These are phyloP conservation scores for Globisporangium nodosum DNA, from an alignment of 352 stramenopile species.

Conservation along the genomic window DNA sequence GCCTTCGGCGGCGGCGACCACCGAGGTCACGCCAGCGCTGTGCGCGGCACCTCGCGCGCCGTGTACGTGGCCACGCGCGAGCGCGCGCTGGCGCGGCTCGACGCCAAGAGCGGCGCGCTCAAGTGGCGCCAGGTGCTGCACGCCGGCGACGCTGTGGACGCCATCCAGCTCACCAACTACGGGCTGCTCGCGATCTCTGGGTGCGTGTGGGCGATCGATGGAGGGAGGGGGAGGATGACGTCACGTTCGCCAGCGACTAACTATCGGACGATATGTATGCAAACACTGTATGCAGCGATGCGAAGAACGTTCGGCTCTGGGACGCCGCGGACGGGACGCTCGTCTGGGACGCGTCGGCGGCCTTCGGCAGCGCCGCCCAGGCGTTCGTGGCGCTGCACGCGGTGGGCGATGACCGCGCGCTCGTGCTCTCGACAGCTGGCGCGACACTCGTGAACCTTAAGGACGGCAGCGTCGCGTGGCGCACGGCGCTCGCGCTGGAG, in stretches of 20 bases:
- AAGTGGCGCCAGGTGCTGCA: conserved; percentile 74
- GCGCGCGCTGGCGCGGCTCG: conserved; percentile 56
- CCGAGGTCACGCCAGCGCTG: conserved; percentile 26
- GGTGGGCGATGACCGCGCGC: conserved; percentile 37
- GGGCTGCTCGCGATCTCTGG: conserved; percentile 59
- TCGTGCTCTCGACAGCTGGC: conserved; percentile 40
- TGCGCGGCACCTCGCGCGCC: conserved; percentile 35
- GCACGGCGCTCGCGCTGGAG: conserved; percentile 26
- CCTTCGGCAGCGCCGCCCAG: conserved; percentile 7
- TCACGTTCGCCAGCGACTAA: no score
- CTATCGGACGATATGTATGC: not conserved
- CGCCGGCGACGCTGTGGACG: conserved; percentile 51
- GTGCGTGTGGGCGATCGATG: conserved; percentile 22
- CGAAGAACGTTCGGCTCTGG: conserved; percentile 64
- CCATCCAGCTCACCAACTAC: conserved; percentile 65
- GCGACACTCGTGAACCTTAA: conserved; percentile 54
- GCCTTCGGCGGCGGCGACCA: conserved; percentile 45
- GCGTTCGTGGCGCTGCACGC: conserved; percentile 39
- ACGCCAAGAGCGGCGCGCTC: conserved; percentile 60
- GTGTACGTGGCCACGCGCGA: conserved; percentile 68
- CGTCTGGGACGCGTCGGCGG: conserved; percentile 58
- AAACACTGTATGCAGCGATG: conserved; percentile 19
- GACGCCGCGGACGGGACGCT: conserved; percentile 52
- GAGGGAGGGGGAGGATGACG: no score
- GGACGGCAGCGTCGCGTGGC: conserved; percentile 42